phyloP scores from a whole-genome alignment of 495 filamentous ascomycete genomes.

The Friedmanniomyces endolithicus region DNA sequence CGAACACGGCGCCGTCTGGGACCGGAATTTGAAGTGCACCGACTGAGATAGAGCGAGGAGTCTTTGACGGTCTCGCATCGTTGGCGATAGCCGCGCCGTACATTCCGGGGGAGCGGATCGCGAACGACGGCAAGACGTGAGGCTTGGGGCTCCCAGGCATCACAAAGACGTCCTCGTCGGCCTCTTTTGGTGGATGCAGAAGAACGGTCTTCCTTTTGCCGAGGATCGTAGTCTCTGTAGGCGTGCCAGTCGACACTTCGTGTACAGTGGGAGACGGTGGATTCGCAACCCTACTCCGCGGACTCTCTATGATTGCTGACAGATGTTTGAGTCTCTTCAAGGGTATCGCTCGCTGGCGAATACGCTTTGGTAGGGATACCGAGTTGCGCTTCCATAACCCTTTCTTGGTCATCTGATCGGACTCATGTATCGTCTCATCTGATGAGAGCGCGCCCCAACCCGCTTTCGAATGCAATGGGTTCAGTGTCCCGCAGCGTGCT shows the following conservation, averaged over 20 bases:
- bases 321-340: slow-evolving; percentile 16
- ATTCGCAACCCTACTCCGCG: neutral
- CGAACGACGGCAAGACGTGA: slow-evolving; percentile 11
- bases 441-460: slow-evolving; percentile 17
- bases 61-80: neutral
- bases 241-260: neutral
- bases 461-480: slow-evolving; percentile 9
- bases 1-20: neutral
- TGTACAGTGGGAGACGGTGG: slow-evolving; percentile 4
- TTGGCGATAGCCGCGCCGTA: slow-evolving; percentile 13
- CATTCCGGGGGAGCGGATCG: slow-evolving; percentile 13
- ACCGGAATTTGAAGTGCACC: slow-evolving; percentile 10
- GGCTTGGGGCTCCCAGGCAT: slow-evolving; percentile 13
- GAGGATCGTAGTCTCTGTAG: neutral
- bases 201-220: neutral
- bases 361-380: slow-evolving; percentile 5
- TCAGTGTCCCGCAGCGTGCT: neutral
- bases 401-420: neutral
- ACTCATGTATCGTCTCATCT: slow-evolving; percentile 10
- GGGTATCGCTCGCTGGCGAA: slow-evolving; percentile 4
- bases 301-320: slow-evolving; percentile 18
- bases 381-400: slow-evolving; percentile 6
- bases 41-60: slow-evolving; percentile 8
- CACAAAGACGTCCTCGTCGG: slow-evolving; percentile 13
- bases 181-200: neutral